A percentile compares a stretch with the other conserved stretches of the same genome.
Evolutionary conservation across 129 eudicot species (phyloP).

Genomic region (Silybum marianum): DNA sequence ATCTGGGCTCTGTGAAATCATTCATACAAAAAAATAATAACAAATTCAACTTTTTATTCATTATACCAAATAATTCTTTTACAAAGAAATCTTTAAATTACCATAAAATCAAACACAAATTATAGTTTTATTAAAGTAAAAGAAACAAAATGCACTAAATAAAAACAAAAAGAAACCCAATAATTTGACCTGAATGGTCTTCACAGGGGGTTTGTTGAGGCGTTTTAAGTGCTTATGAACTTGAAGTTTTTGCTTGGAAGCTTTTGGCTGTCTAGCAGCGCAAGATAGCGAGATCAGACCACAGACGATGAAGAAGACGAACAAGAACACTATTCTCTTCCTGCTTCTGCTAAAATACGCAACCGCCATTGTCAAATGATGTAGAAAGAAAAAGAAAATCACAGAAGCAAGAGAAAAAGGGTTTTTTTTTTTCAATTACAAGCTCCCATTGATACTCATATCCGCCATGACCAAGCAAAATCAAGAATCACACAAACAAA

Average conservation of each 20-base stretch:
- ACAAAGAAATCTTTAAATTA: too few relatives aligned
- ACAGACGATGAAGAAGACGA: constrained; percentile 30
- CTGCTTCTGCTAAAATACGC: constrained; percentile 47
- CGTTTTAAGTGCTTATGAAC: constrained; percentile 85
- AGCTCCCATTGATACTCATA: constrained; percentile 2
- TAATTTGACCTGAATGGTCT: constrained; percentile 66
- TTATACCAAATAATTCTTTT: background rate
- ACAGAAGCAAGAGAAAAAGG: constrained; percentile 6
- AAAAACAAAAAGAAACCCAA: background rate
- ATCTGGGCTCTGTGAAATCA: constrained; percentile 72
- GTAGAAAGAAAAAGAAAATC: background rate
- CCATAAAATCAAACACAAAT: background rate
- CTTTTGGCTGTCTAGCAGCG: constrained; percentile 49
- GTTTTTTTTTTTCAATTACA: constrained; percentile 1
- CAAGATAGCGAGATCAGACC: constrained; percentile 41
- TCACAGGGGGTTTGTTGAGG: constrained; percentile 73
- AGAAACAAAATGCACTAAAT: constrained; percentile 1
- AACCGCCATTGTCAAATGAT: constrained; percentile 33
- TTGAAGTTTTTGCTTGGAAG: constrained; percentile 71
- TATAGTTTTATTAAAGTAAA: background rate
- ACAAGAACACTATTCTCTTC: constrained; percentile 30
- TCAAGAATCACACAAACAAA: background rate
- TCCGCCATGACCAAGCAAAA: constrained; percentile 32
- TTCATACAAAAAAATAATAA: constrained; percentile 14
- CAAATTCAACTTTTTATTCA: background rate